phyloP scores from a whole-genome alignment of 2,329 filamentous ascomycete genomes.

The Davidsoniella virescens region DNA sequence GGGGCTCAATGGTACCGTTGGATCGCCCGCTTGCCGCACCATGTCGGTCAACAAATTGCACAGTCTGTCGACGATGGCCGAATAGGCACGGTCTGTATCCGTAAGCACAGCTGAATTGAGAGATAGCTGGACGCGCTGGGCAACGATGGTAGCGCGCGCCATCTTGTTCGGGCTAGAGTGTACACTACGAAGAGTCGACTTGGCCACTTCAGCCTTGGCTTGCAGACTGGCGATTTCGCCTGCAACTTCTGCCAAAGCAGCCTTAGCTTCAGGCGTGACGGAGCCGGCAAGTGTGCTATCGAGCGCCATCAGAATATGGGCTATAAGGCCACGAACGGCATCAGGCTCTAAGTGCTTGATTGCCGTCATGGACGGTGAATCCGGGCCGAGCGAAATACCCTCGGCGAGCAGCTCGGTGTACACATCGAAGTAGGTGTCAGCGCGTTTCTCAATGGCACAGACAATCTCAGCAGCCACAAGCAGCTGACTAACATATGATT shows the following conservation, averaged over 20 bases:
- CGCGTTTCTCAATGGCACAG: constrained; percentile 8
- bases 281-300: constrained; percentile 23
- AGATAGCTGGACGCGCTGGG: constrained; percentile 66
- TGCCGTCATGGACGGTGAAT: constrained; percentile 37
- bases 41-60: constrained; percentile 16
- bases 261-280: constrained; percentile 17
- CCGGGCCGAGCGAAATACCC: constrained; percentile 34
- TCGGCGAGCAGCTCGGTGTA: constrained; percentile 46
- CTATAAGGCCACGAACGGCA: constrained; percentile 27
- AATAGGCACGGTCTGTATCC: constrained; percentile 54
- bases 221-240: constrained; percentile 18
- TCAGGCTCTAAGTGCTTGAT: constrained; percentile 45
- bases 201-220: constrained; percentile 27
- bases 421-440: constrained; percentile 6
- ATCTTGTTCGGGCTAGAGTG: constrained; percentile 54
- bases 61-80: constrained; percentile 38
- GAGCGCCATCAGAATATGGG: constrained; percentile 25
- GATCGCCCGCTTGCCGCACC: constrained; percentile 24
- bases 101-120: constrained; percentile 57
- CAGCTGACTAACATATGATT: constrained; percentile 1
- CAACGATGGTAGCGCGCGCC: constrained; percentile 60
- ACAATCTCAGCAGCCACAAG: constrained; percentile 8
- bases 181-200: constrained; percentile 31
- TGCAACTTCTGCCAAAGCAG: constrained; percentile 18
- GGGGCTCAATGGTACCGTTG: background rate